Base-by-base conservation (phyloP, 2,329 filamentous ascomycete genomes). In the Scopulariopsis brevicaulis region DNA sequence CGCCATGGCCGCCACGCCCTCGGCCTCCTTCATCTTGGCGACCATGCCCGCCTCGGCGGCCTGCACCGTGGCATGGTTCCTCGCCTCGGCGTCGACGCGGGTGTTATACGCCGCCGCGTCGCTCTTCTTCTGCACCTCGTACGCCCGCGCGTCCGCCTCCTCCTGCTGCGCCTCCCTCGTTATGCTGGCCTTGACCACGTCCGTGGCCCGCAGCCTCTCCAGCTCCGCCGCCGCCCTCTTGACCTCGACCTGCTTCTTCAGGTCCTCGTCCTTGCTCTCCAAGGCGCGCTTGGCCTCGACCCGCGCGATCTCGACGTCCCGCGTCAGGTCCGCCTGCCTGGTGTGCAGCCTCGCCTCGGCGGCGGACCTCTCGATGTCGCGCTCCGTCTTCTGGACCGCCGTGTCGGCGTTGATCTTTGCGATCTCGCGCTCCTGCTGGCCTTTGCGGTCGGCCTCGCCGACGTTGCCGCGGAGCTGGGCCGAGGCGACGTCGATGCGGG, bases 361-460 rank as follows among this genome's bases (percentile, higher is more conserved):
- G 53, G 81, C 73, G 2, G 89, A 87, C 61, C 90, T 89, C 73
- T 94, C 89, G 53, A 87, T 85, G 67, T 93, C 90, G 55, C 89
- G 85, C 68, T 93, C 85, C 0, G 90, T 94, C 74, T 93, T 90
- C 60, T 89, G 81, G 1, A 94, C 88, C 1, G 89, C 89, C 1
- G 90, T 95, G 64, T 90, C 85, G 63, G 90, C 89, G 69, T 92
- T 83, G 73, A 95, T 95, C 75, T 91, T 93, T 64, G 89, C 89
- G 50, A 95, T 88, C 66, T 92, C 87, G 58, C 91, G 88, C 68
- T 94, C 90, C 62, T 91, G 87, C 65, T 89, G 81, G 62, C 90
- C 90, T 66, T 85, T 82, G 65, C 89, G 87, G 68, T 90, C 79
- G 25, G 89, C 85, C 70, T 94, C 89, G 59, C 87, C 87, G 15